Base-by-base conservation (phyloP, 2,329 filamentous ascomycete genomes). In the Coleophoma eucalyptorum region DNA sequence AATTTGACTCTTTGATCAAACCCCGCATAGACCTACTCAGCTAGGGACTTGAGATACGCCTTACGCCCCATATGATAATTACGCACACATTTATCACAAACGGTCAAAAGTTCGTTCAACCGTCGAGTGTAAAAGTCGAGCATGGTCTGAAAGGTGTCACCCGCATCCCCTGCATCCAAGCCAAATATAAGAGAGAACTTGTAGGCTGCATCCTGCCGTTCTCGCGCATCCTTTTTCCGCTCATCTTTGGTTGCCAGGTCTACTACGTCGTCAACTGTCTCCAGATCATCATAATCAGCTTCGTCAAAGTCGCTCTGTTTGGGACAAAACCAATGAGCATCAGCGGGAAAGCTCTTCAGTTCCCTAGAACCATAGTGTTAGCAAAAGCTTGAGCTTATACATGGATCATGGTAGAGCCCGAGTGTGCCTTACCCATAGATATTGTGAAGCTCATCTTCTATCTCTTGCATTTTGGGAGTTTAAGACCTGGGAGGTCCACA, bases 61-160 rank as follows among this genome's bases (percentile, higher is more conserved):
- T 80, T 79, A 55, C 88, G 84, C 31, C 78, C 79, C 63, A 82
- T 83, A 66, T 92, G 88, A 79, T 89, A 92, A 58, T 84, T 84
- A 54, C 83, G 77, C 47, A 89, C 84, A 64, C 88, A 92, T 47
- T 80, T 75, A 48, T 89, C 81, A 67, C 88, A 92, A 51, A 70
- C 74, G 51, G 75, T 79, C 20, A 92, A 73, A 37, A 79, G 78
- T 11, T 71, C 65, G 55, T 86, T 80, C 18, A 87, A 72, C 18
- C 78, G 75, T 5, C 68, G 61, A 48, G 73, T 77, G 60, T 89
- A 87, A 55, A 81, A 78, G 13, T 76, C 71, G 40, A 84, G 73
- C 69, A 86, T 79, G 52, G 77, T 73, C 16, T 26, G 42, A n/a
- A 44, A 13, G 26, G 45, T 40, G 13, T 43, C 45, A 7, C 58